Conservation (phyloP, 495 filamentous ascomycete genomes). For the Penicillium egyptiacum region DNA sequence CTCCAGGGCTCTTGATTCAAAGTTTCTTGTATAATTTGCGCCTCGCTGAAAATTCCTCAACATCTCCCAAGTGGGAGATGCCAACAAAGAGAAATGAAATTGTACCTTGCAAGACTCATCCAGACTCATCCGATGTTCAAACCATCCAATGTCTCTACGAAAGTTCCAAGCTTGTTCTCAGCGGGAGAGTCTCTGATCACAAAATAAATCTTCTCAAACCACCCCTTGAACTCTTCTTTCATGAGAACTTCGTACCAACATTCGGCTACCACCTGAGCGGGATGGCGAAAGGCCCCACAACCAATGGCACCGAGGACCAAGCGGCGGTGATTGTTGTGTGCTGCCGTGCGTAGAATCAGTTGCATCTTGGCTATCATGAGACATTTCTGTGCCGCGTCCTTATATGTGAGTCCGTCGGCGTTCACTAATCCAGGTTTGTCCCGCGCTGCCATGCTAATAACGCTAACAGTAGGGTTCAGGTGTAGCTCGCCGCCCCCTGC, state of each 20-base stretch:
- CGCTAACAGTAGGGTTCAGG: conserved; percentile 39
- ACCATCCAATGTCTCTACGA: conserved; percentile 43
- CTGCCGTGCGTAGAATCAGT: conserved; percentile 55
- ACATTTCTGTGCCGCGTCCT: conserved; percentile 27
- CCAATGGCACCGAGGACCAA: conserved; percentile 67
- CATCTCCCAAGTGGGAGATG: neutral
- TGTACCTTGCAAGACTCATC: neutral
- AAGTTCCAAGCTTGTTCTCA: conserved; percentile 52
- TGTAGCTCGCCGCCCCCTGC: neutral
- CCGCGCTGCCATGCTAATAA: conserved; percentile 59
- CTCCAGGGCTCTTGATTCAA: neutral
- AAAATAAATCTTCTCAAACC: conserved; percentile 40
- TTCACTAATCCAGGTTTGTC: conserved; percentile 43
- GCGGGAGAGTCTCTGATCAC: conserved; percentile 32
- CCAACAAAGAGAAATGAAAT: neutral
- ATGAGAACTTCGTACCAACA: conserved; percentile 59
- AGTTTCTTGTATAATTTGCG: neutral
- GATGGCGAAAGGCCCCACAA: conserved; percentile 64
- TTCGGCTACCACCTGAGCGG: conserved; percentile 57
- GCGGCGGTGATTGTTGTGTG: conserved; percentile 47
- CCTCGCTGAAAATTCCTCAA: neutral
- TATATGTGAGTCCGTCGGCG: conserved; percentile 27
- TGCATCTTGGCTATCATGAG: conserved; percentile 60
- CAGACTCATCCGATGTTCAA: conserved; percentile 14
- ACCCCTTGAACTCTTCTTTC: conserved; percentile 53